Conservation (phyloP, 306 rosid genomes). For the Corylus americana region DNA sequence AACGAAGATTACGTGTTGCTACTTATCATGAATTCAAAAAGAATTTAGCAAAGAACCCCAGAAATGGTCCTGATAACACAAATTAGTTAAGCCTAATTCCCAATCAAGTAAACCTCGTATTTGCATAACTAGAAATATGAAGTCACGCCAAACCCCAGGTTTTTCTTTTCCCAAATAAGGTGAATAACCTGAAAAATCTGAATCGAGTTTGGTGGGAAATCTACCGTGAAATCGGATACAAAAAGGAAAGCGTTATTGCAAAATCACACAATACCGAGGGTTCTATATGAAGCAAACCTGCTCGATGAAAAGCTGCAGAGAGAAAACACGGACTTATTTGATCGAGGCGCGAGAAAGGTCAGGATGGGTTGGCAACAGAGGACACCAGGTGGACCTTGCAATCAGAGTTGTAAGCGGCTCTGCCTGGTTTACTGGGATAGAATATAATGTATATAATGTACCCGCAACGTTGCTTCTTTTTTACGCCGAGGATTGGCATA, state of each 20-base stretch:
- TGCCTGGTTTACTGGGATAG: slow-evolving; percentile 20
- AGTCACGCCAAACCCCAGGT: not conserved
- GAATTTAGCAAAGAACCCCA: slow-evolving; percentile 31
- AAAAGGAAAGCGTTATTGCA: not conserved
- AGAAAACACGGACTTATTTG: not conserved
- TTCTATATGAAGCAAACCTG: slow-evolving; percentile 28
- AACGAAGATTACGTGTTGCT: not conserved
- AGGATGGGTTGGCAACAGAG: slow-evolving; percentile 1
- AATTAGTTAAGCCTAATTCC: not conserved
- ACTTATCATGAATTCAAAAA: not conserved
- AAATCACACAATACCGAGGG: not conserved
- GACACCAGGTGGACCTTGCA: slow-evolving; percentile 12
- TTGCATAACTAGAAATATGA: not conserved
- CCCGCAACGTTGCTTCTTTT: slow-evolving; percentile 31
- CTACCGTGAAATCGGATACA: not conserved
- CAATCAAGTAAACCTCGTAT: not conserved
- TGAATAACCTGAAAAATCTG: slow-evolving; percentile 1
- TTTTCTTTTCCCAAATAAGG: not conserved
- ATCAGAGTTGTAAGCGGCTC: slow-evolving; percentile 29
- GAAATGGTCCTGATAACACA: not conserved
- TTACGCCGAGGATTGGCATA: slow-evolving; percentile 14
- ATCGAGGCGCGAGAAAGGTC: not conserved
- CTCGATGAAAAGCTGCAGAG: slow-evolving; percentile 20
- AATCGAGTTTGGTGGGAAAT: not conserved
- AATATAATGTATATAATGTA: not conserved